Evolutionary conservation across 2,329 filamentous ascomycete genomes (phyloP).

Genomic region (Paecilomyces sp.): DNA sequence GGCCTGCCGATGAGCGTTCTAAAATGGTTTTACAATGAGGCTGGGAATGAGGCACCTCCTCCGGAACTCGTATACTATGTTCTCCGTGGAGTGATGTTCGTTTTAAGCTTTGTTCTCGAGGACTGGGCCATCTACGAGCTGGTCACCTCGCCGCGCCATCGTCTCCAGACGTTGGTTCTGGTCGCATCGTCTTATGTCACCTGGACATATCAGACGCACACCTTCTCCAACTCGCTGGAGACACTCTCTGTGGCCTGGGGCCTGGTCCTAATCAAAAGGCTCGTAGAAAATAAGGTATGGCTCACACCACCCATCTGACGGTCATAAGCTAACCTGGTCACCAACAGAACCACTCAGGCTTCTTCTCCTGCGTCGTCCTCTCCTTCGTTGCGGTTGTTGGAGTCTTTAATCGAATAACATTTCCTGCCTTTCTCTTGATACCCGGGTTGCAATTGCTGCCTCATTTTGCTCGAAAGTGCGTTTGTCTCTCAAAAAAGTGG

Average conservation of each 20-base stretch:
- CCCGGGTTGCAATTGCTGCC: conserved; percentile 77
- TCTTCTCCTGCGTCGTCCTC: conserved; percentile 68
- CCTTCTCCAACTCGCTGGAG: conserved; percentile 96
- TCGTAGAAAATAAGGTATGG: conserved; percentile 65
- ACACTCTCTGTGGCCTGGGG: conserved; percentile 91
- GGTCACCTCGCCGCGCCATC: conserved; percentile 64
- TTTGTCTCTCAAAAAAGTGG: conserved; percentile 10
- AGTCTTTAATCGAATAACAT: conserved; percentile 93
- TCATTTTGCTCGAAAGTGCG: conserved; percentile 74
- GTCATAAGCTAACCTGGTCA: conserved; percentile 5
- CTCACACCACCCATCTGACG: neutral
- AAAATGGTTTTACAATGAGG: conserved; percentile 86
- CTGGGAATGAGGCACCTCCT: conserved; percentile 64
- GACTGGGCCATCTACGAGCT: conserved; percentile 97
- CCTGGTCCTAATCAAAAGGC: conserved; percentile 81
- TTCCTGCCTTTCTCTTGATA: conserved; percentile 84
- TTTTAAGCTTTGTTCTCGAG: conserved; percentile 90
- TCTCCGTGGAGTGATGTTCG: conserved; percentile 82
- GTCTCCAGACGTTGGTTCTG: conserved; percentile 68
- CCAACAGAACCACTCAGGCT: conserved; percentile 51
- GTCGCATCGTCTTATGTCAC: conserved; percentile 96
- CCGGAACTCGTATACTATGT: conserved; percentile 88
- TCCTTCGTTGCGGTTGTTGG: conserved; percentile 78
- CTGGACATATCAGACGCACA: conserved; percentile 97
- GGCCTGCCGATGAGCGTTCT: conserved; percentile 88